Conservation (phyloP, 2,329 filamentous ascomycete genomes). For the Fusarium heterosporum region DNA sequence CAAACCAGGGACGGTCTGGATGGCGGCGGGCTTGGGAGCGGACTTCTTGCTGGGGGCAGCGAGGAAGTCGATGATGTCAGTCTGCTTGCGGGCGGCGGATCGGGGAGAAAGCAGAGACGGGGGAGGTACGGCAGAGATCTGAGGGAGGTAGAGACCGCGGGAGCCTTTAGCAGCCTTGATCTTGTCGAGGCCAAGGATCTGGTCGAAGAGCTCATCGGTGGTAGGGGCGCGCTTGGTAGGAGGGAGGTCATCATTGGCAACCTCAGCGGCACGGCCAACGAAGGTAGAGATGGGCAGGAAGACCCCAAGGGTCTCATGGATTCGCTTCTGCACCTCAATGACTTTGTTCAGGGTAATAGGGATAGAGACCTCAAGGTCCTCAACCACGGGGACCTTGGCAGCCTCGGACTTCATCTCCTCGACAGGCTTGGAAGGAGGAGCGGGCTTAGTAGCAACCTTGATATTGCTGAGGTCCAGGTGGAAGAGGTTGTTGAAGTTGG, state of each 20-base stretch:
- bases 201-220: conserved; percentile 87
- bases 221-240: conserved; percentile 71
- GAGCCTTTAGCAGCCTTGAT: conserved; percentile 61
- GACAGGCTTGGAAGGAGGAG: conserved; percentile 46
- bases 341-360: conserved; percentile 84
- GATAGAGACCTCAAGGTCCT: conserved; percentile 72
- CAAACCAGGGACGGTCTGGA: conserved; percentile 58
- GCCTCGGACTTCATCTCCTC: conserved; percentile 55
- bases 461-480: conserved; percentile 97
- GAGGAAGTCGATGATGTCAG: conserved; percentile 88
- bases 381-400: conserved; percentile 57
- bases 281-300: conserved; percentile 88
- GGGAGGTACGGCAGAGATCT: conserved; percentile 70
- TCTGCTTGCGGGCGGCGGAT: conserved; percentile 50
- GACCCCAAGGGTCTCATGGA: conserved; percentile 81
- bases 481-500: conserved; percentile 77
- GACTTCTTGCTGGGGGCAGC: conserved; percentile 56
- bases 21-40: conserved; percentile 41
- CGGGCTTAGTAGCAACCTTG: conserved; percentile 75
- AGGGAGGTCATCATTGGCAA: conserved; percentile 90
- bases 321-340: conserved; percentile 81
- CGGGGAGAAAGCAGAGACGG: conserved; percentile 54
- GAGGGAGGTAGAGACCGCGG: conserved; percentile 76
- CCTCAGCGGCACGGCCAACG: conserved; percentile 82
- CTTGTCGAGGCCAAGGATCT: conserved; percentile 78